Percentiles rank a stretch among this genome's conserved stretches.
phyloP scores from a whole-genome alignment of 2,329 filamentous ascomycete species.

The Fusarium hainanense region DNA sequence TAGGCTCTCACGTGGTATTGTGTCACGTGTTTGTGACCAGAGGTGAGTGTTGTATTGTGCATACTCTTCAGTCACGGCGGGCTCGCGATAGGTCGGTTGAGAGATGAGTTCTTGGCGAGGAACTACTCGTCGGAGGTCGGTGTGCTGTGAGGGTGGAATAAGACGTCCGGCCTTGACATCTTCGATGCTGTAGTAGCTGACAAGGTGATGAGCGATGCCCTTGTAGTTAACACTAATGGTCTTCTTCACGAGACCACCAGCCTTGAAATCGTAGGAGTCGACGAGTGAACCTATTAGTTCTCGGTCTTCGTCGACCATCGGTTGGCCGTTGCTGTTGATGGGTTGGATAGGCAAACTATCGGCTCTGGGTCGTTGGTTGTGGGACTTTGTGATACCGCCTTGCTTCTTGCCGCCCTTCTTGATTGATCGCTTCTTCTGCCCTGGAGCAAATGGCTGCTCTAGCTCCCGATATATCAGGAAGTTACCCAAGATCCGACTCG shows the following conservation, averaged over 20 bases:
- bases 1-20: not conserved
- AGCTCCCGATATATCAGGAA: slow-evolving; percentile 89
- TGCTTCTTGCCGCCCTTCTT: slow-evolving; percentile 70
- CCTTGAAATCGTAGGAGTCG: slow-evolving; percentile 91
- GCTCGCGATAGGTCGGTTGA: not conserved
- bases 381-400: slow-evolving; percentile 52
- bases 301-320: slow-evolving; percentile 49
- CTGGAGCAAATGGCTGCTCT: slow-evolving; percentile 79
- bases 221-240: slow-evolving; percentile 84
- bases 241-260: slow-evolving; percentile 87
- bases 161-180: slow-evolving; percentile 76
- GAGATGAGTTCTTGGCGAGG: not conserved
- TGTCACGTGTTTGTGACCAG: not conserved
- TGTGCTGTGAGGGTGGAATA: slow-evolving; percentile 66
- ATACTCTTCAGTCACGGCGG: not conserved
- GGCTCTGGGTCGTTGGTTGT: slow-evolving; percentile 25
- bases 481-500: slow-evolving; percentile 85
- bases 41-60: not conserved
- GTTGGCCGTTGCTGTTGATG: not conserved
- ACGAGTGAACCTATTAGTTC: slow-evolving; percentile 81
- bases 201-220: slow-evolving; percentile 83
- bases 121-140: not conserved
- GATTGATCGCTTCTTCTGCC: slow-evolving; percentile 86
- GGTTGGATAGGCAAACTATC: not conserved
- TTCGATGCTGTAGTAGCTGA: slow-evolving; percentile 87